These are phyloP conservation scores for Marasmius fiardii DNA, from an alignment of 1,284 basidiomycete genomes.

Conservation along the genomic window DNA sequence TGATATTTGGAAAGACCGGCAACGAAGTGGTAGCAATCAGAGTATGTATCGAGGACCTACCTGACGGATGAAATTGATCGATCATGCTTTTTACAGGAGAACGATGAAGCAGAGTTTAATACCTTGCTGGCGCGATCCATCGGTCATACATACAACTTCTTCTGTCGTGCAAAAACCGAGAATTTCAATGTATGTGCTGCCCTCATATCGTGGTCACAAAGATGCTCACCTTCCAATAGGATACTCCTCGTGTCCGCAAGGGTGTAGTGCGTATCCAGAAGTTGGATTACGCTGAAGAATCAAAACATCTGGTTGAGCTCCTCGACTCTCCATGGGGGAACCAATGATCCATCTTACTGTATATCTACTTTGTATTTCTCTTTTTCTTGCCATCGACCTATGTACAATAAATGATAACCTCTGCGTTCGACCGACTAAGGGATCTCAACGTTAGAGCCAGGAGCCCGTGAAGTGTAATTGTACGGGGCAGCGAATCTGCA, in stretches of 20 bases:
- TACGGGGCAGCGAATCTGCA: too few species aligned
- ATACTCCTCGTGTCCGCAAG: constrained; percentile 77
- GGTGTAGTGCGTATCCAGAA: constrained; percentile 66
- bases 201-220: background rate
- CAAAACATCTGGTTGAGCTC: constrained; percentile 54
- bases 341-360: background rate
- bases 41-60: constrained; percentile 34
- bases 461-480: too few species aligned
- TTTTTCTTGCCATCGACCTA: background rate
- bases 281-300: constrained; percentile 76
- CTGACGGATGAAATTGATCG: background rate
- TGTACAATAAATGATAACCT: background rate
- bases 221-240: constrained; percentile 39
- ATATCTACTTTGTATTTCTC: background rate
- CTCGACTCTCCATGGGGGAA: constrained; percentile 39
- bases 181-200: constrained; percentile 69
- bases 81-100: constrained; percentile 42
- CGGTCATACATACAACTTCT: constrained; percentile 79
- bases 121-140: constrained; percentile 62
- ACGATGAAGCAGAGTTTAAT: constrained; percentile 63
- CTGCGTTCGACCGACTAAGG: background rate
- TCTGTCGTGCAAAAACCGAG: constrained; percentile 86
- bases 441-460: too few species aligned
- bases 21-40: constrained; percentile 77
- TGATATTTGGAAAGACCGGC: constrained; percentile 78